Conservation (phyloP, 2,329 filamentous ascomycete genomes). For the Cladorrhinum sp. region DNA sequence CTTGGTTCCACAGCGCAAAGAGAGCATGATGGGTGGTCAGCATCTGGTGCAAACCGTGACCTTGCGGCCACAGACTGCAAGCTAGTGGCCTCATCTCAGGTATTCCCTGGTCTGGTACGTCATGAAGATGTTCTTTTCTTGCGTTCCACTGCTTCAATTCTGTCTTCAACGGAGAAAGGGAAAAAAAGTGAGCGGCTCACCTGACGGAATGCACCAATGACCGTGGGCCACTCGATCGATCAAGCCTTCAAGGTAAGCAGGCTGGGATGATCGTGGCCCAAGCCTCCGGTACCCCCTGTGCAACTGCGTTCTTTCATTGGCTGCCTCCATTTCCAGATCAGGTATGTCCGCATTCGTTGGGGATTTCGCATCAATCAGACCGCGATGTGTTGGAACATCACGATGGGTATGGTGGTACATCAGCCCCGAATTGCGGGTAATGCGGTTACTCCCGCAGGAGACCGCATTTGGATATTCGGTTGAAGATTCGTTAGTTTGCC, state of each 20-base stretch:
- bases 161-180: not conserved
- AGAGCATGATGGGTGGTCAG: not conserved
- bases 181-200: conserved; percentile 7
- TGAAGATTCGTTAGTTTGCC: not conserved
- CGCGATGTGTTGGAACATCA: not conserved
- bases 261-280: conserved; percentile 1
- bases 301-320: not conserved
- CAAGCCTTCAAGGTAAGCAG: not conserved
- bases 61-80: not conserved
- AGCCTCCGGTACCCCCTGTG: not conserved
- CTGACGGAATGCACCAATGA: conserved; percentile 1
- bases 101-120: not conserved
- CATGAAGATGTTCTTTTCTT: not conserved
- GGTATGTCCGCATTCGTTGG: conserved; percentile 2
- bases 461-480: not conserved
- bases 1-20: not conserved
- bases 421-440: not conserved
- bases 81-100: not conserved
- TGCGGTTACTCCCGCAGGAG: conserved; percentile 2
- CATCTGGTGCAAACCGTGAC: not conserved
- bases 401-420: not conserved
- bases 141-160: not conserved
- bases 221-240: not conserved
- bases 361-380: not conserved
- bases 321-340: not conserved